Evolutionary conservation across 257 asterid genomes (phyloP), one percentile per base, ranked within the genome.

Genomic region (Verbascum thapsus): DNA sequence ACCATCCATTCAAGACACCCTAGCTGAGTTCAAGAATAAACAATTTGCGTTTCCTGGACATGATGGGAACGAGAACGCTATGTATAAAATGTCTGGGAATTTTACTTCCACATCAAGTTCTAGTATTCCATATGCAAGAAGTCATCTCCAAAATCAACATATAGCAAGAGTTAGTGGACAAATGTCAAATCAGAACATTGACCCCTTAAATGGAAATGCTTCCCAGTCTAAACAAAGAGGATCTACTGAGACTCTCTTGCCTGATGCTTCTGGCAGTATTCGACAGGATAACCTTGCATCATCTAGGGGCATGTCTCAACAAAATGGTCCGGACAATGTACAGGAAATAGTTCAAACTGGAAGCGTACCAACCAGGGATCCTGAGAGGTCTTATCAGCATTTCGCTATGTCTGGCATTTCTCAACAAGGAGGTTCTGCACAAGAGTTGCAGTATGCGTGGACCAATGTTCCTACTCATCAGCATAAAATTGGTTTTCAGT

Each of bases 111-210:
- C 78, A 16, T 68, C 64, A 53, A 63, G 66, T 75, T 76, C 89
- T 74, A 86, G 81, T 69, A 68, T 66, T 73, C 80, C 77, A 7
- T 64, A 68, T 60, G 19, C 72, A n/a, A 69, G 73, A 80, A 83
- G 73, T 67, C 81, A 77, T 50, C 72, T 77, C 70, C 86, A 80
- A 69, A 71, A 66, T 71, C 80, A 82, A 57, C 85, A 83, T 45
- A 68, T 51, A 58, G 49, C 68, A 44, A 66, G 78, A 68, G 71
- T 63, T 53, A 69, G 87, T 66, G 85, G 86, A 55, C 82, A 76
- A 55, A 58, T 66, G 45, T 67, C 76, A 12, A 76, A 75, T 68
- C 81, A 71, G 52, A 68, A 75, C 41, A 61, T 61, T 19, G 78
- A 77, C 57, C 58, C 62, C 30, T 71, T 73, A 37, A 78, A 54